Evolutionary conservation across 2,329 filamentous ascomycete species (phyloP).

Genomic region (Ceratocystis alfenasii): DNA sequence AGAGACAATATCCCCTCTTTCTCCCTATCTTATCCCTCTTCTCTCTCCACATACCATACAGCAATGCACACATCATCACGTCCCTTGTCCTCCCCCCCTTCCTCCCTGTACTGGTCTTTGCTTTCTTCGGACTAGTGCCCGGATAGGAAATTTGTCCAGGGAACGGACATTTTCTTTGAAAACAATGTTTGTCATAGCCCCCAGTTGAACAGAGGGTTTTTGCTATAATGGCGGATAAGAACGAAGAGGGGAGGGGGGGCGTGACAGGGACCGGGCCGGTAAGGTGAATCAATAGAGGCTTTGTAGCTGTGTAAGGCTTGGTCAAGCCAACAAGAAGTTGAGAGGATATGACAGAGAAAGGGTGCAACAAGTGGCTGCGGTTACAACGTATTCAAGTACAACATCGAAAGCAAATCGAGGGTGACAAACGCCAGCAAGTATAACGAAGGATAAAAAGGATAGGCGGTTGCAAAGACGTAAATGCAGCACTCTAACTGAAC

Average conservation of each 20-base stretch:
- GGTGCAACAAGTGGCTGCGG: background rate
- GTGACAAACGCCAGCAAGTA: too few species aligned
- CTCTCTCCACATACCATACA: background rate
- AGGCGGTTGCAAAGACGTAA: too few species aligned
- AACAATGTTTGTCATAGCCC: conserved; percentile 11
- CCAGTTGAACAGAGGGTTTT: background rate
- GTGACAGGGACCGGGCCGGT: conserved; percentile 5
- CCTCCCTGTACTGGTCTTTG: background rate
- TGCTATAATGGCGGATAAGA: background rate
- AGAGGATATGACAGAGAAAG: background rate
- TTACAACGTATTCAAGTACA: too few species aligned
- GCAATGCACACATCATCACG: background rate
- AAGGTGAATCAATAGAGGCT: conserved; percentile 6
- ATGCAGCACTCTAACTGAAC: too few species aligned
- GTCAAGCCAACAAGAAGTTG: background rate
- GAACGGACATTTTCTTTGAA: conserved; percentile 13
- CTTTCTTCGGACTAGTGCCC: conserved; percentile 10
- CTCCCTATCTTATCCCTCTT: background rate
- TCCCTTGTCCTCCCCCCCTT: background rate
- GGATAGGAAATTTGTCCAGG: conserved; percentile 10
- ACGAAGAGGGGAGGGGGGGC: background rate
- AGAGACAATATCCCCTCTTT: background rate
- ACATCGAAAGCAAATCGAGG: too few species aligned
- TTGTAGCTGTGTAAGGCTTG: background rate
- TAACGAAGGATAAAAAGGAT: too few species aligned